Conservation (phyloP, 1,284 basidiomycete species). For the Termitomyces sp. region DNA sequence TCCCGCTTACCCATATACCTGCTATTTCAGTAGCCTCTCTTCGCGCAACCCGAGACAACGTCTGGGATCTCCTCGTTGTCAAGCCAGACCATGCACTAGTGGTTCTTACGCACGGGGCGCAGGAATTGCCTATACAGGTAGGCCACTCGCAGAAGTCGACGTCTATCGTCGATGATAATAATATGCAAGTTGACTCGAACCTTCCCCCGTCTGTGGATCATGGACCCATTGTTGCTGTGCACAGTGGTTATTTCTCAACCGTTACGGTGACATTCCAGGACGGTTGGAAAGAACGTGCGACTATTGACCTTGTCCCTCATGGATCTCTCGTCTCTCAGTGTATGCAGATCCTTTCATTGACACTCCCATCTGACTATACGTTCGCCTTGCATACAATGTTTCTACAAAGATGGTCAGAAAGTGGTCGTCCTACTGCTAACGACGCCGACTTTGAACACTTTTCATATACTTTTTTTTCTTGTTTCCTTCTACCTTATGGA, state of each 20-base stretch:
- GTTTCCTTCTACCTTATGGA: conserved; percentile 41
- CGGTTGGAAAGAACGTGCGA: conserved; percentile 40
- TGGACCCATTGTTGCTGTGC: conserved; percentile 32
- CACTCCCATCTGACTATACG: conserved; percentile 49
- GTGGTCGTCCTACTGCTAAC: conserved; percentile 36
- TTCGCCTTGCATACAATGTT: conserved; percentile 56
- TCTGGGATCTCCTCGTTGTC: conserved; percentile 68
- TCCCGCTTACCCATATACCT: conserved; percentile 34
- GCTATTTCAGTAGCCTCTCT: conserved; percentile 56
- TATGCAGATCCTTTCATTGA: conserved; percentile 56
- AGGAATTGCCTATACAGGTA: conserved; percentile 39
- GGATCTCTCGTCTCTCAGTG: conserved; percentile 54
- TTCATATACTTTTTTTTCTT: conserved; percentile 42
- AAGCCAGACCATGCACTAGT: conserved; percentile 46
- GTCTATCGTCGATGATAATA: conserved; percentile 4
- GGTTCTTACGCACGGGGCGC: conserved; percentile 58
- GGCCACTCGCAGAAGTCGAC: conserved; percentile 4
- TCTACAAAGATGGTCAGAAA: conserved; percentile 50
- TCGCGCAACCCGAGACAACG: conserved; percentile 52
- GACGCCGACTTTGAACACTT: conserved; percentile 56
- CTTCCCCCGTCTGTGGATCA: conserved; percentile 19
- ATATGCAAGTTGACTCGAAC: conserved; percentile 23
- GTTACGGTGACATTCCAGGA: conserved; percentile 45
- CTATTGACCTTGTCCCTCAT: conserved; percentile 46
- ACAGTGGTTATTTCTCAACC: conserved; percentile 40